Base-by-base conservation (phyloP, 805 yeast genomes). In the Wickerhamomyces bisporus region DNA sequence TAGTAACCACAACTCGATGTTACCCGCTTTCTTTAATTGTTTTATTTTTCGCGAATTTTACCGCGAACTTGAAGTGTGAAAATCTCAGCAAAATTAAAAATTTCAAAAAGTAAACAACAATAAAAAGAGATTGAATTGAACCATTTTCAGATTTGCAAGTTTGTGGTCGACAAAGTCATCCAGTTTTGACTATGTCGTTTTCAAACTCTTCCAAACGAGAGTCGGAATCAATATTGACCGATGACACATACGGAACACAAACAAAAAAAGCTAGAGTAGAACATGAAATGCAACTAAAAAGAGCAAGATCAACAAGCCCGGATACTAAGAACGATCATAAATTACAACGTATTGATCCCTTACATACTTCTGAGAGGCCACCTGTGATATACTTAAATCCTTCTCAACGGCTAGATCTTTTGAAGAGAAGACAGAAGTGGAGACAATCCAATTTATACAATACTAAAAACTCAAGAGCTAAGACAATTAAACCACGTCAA, bases 371-470 rank as follows among this genome's bases (percentile, higher is more conserved):
- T n/a, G n/a, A 26, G 15, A 73, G 62, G 61, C 77, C 36, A 5
- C 56, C 57, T 8, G 42, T 53, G 32, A 49, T 55, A 40, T 52
- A 49, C 3, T 32, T 55, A 3, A 40, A 47, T 19, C 58, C 60
- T 6, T 33, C 44, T 2, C 57, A 55, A 31, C 36, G 60, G 19
- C 48, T 55, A n/a, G 50, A 43, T 18, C 40, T 55, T 18, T 30
- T 50, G 23, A 50, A 47, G 25, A 52, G 51, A 47, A 50, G 48
- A 35, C 57, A 50, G 32, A 45, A 32, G 32, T 55, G 60, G 60
- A 51, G 58, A 39, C 47, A 45, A 32, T 48, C 58, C 6, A 39
- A 43, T 5, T 30, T 52, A 1, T 55, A 55, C 36, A 46, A 45
- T 16, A 30, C 47, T 2, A 51, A 42, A 37, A 48, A 41, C 18